Evolutionary conservation across 441 rosid genomes (phyloP).

Genomic region (Syzygium malaccense): DNA sequence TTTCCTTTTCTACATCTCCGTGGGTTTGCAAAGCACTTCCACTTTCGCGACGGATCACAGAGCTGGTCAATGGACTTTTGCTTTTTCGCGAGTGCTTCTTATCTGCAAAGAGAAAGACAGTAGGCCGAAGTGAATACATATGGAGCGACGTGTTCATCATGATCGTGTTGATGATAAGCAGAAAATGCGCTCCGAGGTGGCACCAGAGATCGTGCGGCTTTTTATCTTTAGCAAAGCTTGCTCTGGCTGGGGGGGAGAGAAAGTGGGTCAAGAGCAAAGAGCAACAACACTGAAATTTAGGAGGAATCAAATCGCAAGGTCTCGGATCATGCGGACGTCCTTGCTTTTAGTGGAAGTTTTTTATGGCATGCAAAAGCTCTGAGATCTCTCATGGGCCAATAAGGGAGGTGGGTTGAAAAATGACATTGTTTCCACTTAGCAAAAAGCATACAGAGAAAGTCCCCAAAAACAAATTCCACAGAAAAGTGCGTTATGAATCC

Average conservation of each 20-base stretch:
- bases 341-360: neutral
- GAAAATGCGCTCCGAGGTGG: neutral
- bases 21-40: neutral
- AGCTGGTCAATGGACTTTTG: neutral
- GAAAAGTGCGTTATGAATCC: rapidly evolving
- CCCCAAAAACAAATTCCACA: too few relatives aligned
- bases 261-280: neutral
- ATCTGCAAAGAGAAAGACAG: neutral
- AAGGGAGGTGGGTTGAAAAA: neutral
- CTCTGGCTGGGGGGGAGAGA: neutral
- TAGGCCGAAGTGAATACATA: rapidly evolving
- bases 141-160: rapidly evolving
- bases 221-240: neutral
- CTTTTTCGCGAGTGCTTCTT: neutral
- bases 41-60: neutral
- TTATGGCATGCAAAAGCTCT: neutral
- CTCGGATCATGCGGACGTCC: neutral
- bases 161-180: neutral
- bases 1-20: neutral
- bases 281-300: neutral
- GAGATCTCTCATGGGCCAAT: neutral
- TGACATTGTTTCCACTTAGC: neutral
- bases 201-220: neutral
- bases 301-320: neutral
- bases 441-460: too few relatives aligned